phyloP scores from a whole-genome alignment of 768 basidiomycete species.

The Pleurotus tuoliensis region DNA sequence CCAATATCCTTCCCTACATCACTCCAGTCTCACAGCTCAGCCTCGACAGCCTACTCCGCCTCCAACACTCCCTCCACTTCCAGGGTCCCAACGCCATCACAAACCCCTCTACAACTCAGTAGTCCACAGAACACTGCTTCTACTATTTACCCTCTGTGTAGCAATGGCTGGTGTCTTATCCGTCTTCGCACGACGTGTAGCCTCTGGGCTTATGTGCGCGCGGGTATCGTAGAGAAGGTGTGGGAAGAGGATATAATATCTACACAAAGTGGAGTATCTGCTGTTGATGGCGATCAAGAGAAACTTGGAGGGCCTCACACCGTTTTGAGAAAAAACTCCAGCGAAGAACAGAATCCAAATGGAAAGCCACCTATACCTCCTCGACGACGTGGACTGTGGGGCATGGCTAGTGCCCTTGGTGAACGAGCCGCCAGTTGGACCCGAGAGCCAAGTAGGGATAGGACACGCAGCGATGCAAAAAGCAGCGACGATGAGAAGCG shows the following conservation, averaged over 20 bases:
- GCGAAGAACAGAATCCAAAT: slow-evolving; percentile 4
- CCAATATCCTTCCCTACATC: slow-evolving; percentile 28
- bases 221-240: slow-evolving; percentile 75
- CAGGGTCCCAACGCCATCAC: slow-evolving; percentile 7
- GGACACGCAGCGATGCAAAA: slow-evolving; percentile 22
- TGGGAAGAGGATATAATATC: slow-evolving; percentile 77
- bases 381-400: slow-evolving; percentile 60
- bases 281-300: slow-evolving; percentile 14
- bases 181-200: slow-evolving; percentile 85
- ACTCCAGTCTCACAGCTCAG: slow-evolving; percentile 9
- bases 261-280: slow-evolving; percentile 26
- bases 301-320: neutral
- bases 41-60: slow-evolving; percentile 19
- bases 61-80: slow-evolving; percentile 23
- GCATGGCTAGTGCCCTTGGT: slow-evolving; percentile 59
- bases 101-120: slow-evolving; percentile 12
- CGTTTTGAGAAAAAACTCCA: neutral
- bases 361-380: slow-evolving; percentile 64
- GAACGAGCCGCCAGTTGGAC: slow-evolving; percentile 60
- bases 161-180: slow-evolving; percentile 80
- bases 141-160: slow-evolving; percentile 77
- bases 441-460: slow-evolving; percentile 31
- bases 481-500: slow-evolving; percentile 18
- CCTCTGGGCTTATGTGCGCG: slow-evolving; percentile 85
- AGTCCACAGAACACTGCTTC: slow-evolving; percentile 25